Evolutionary conservation across 257 asterid genomes (phyloP), one percentile per base, ranked within the genome.

Genomic region (Gentiana macrophylla): DNA sequence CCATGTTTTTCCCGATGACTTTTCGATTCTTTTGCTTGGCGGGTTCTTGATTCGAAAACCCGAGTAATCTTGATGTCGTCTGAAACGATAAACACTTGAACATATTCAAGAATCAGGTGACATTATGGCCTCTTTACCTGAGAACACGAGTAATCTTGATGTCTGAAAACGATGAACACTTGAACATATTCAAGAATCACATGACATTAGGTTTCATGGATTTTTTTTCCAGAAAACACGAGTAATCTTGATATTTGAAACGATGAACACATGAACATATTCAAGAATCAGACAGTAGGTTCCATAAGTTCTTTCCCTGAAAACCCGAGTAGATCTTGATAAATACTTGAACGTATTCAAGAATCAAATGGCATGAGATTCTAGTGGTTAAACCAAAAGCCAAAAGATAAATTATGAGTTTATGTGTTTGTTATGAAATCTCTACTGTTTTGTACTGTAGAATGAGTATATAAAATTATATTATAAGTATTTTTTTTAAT

Each of bases 81-180:
- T 24, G 57, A 60, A 56, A 62, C 57, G 72, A 78, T 70, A 70
- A 78, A 67, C 74, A 67, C 66, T 66, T 69, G 63, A 70, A 84
- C 80, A 72, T 73, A 66, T 62, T 78, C 61, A 44, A 52, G 62
- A 56, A 57, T 37, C 45, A 50, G 60, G 61, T 38, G 60, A 70
- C 70, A 60, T 43, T 70, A 56, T 53, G 52, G 35, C 49, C 52
- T 51, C 43, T 55, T 36, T 2, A 56, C 45, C 47, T 37, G 50
- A 50, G 49, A 50, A 52, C 50, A 24, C 24, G 24, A 24, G 24
- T 24, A 24, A 24, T 24, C 24, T 24, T 24, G 24, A 24, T 12
- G 53, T 35, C 46, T 52, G 56, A 12, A 50, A 10, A 45, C 60
- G 57, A 32, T 32, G 46, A 35, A 37, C 53, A 61, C 44, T 35